Evolutionary conservation across 768 basidiomycete genomes (phyloP), one percentile per base, ranked within the genome.

Genomic region (Auriculariales sp.): DNA sequence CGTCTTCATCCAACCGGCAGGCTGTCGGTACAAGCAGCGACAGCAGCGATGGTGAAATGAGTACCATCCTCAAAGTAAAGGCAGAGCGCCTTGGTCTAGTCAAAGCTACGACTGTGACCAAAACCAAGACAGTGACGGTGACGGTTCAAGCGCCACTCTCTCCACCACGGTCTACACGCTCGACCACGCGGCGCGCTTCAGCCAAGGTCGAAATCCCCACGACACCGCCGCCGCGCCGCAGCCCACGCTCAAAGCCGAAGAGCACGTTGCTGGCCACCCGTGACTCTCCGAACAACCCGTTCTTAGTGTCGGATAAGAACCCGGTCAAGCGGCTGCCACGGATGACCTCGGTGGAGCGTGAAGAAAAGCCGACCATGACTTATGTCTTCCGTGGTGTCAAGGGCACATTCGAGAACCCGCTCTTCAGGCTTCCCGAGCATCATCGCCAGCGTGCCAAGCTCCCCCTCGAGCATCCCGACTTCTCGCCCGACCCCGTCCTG

Each of bases 331-430:
- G 54, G 59, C 39, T 10, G 39, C 39, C 39, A 12, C 22, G 61
- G 58, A 30, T 34, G 15, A 68, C 70, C 0, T 72, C 74, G 12
- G 64, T 62, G 36, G 64, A 60, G 4, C 58, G 58, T 31, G 66
- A 71, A 29, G 83, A 84, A 59, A 73, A 71, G 56, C 78, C 79
- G 0, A 82, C 72, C 2, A 65, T 85, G 47, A 77, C 76, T 25
- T 81, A 81, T 57, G 83, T 86, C 44, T 85, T 85, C 70, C 83
- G 83, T 33, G 83, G 83, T 45, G 74, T 76, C 31, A 75, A 77
- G 46, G 71, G 75, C 19, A 67, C 66, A 4, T 78, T 79, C 58
- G 71, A 72, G 5, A 86, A 85, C 53, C 83, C 82, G 0, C 64
- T 78, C 28, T 81, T 75, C 58, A 70, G 74, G 34, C 67, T 71